Evolutionary conservation across 805 yeast genomes (phyloP).

Genomic region (Alloascoidea hylecoeti): DNA sequence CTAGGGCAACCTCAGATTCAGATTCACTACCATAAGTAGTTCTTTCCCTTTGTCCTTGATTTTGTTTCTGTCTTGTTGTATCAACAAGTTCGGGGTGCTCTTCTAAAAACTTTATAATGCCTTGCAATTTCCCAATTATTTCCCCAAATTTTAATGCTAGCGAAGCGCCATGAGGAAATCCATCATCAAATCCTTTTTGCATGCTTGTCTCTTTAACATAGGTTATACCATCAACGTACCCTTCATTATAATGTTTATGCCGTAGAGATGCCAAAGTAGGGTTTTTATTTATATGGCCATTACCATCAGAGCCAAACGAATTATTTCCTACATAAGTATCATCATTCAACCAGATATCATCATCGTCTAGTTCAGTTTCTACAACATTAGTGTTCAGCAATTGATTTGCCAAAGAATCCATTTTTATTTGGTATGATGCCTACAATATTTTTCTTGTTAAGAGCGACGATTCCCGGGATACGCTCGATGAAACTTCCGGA

Average conservation of each 20-base stretch:
- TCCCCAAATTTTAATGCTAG: constrained; percentile 56
- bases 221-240: constrained; percentile 72
- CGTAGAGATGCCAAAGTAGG: no score
- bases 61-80: background rate
- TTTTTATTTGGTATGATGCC: no score
- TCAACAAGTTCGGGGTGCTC: background rate
- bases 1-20: no score
- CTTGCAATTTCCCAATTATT: constrained; percentile 41
- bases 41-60: constrained; percentile 9
- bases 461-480: no score
- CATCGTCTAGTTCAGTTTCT: no score
- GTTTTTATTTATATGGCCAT: background rate
- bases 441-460: no score
- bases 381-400: no score
- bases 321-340: no score
- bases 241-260: constrained; percentile 61
- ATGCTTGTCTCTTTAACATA: constrained; percentile 51
- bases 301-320: no score
- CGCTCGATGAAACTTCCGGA: no score
- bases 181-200: constrained; percentile 72
- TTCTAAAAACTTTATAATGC: constrained; percentile 10
- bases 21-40: constrained; percentile 45
- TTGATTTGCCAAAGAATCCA: no score
- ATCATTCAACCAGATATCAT: no score
- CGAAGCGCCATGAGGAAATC: constrained; percentile 62